Base-by-base conservation (phyloP, 257 asterid species). In the Gardenia jasminoides region DNA sequence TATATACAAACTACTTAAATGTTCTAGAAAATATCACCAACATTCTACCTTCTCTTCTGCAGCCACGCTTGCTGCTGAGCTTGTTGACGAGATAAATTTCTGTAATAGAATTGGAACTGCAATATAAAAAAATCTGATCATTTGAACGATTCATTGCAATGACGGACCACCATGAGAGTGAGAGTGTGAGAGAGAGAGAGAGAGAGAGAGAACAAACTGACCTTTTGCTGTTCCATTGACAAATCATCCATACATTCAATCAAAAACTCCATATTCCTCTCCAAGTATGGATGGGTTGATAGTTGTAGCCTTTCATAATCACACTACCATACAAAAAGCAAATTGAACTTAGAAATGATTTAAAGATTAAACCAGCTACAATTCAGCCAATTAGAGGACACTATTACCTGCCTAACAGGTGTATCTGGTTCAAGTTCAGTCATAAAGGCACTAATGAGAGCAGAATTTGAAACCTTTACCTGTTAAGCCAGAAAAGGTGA, bases 401-500 rank as follows among this genome's bases (percentile, higher is more conserved):
- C 31, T 17, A 66, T 71, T 84, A 95, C 99, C 94, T 89, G 97
- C 62, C 84, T 85, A 84, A 93, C 96, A 47, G 96, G 98, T 69
- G 97, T 85, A 76, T 96, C 99, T 16, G 97, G 86, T 84, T 96
- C 94, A 78, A 93, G 87, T 77, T 92, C 97, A 62, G 98, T 90
- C 99, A 96, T 96, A 80, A 96, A 93, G 80, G 99, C 99, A 79
- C 97, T 92, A 81, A 93, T 86, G 74, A 93, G 93, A 82, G 99
- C 98, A 82, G 99, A 96, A 83, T 96, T 96, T 80, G 99, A 96
- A 83, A 96, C 98, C 87, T 96, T 96, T 62, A 93, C 93, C 99
- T 94, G 96, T 75, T 76, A 72, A 76, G 39, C 10, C 68, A 69
- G 22, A 61, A 44, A 67, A 16, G 41, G 22, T 50, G 31, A 48